Base-by-base conservation (phyloP, 2,329 filamentous ascomycete genomes). In the Colletotrichum shisoi region DNA sequence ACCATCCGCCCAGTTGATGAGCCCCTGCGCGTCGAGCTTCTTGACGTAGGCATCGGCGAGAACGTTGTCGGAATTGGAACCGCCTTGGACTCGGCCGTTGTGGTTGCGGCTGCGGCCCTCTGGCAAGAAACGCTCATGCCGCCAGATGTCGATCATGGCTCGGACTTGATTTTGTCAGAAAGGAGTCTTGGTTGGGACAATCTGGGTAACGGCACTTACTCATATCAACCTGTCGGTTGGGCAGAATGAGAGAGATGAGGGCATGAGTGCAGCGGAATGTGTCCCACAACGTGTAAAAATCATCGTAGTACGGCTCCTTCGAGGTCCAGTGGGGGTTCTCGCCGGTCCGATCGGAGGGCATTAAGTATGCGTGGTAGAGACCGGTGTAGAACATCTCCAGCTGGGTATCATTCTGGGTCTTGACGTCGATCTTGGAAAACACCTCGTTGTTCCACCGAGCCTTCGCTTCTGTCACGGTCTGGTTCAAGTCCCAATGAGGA, bases 41-140 rank as follows among this genome's bases (percentile, higher is more conserved):
- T 88, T 88, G 3, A 87, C 80, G 61, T 85, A 88, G 0, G 85
- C 86, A 70, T 89, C 86, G 6, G 85, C 85, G 17, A 89, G 80
- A 1, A 88, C 80, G 44, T 87, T 87, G 71, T 88, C 86, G 0
- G 85, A 83, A 66, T 88, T 87, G 19, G 82, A 85, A 4, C 86
- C 86, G 3, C 85, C 85, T 72, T 88, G 85, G 0, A 83, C 81
- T 9, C 83, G 80, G 12, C 86, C 86, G 62, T 87, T 88, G 74
- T 79, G 84, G 72, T 87, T 85, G 12, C 80, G 83, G 0, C 82
- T 85, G 39, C 85, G 81, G 0, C 79, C 84, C 62, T 86, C 84
- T 0, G 84, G 84, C 72, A 86, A 78, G 68, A 80, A 86, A 6
- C 83, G 80, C 24, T 85, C 84, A 64, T 82, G 77, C 48, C 83